A percentile compares a stretch with the other conserved stretches of the same genome.
These are phyloP conservation scores for Teratosphaeria viscida DNA, from an alignment of 2,329 filamentous ascomycete genomes.

Conservation along the genomic window DNA sequence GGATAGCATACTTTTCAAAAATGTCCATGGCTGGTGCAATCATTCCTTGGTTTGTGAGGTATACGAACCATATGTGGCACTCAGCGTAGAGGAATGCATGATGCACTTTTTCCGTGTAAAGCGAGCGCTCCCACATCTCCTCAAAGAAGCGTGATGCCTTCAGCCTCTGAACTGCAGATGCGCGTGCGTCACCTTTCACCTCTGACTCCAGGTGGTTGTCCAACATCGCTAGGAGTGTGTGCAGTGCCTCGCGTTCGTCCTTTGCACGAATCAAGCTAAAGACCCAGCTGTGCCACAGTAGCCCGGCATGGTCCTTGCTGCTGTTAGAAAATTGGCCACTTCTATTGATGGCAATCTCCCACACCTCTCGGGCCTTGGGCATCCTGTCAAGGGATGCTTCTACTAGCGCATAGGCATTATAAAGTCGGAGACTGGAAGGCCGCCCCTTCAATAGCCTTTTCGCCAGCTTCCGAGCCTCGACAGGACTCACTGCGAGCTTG, in stretches of 20 bases:
- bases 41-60: constrained; percentile 42
- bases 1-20: constrained; percentile 14
- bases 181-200: too few relatives aligned
- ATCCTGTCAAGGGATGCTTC: constrained; percentile 51
- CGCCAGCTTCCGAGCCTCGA: constrained; percentile 55
- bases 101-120: constrained; percentile 41
- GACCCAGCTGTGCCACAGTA: constrained; percentile 53
- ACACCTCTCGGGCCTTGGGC: constrained; percentile 52
- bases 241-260: constrained; percentile 25
- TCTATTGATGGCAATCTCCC: constrained; percentile 57
- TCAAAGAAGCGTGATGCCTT: constrained; percentile 45
- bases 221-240: constrained; percentile 24
- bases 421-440: constrained; percentile 55
- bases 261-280: constrained; percentile 53
- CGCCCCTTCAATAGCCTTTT: constrained; percentile 63
- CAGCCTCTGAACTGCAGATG: constrained; percentile 29
- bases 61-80: constrained; percentile 54
- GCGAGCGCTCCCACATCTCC: constrained; percentile 44
- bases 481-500: constrained; percentile 44
- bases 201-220: constrained; percentile 1
- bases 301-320: constrained; percentile 28
- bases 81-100: constrained; percentile 49
- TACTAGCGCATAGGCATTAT: constrained; percentile 68
- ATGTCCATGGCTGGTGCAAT: constrained; percentile 28
- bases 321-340: constrained; percentile 30